phyloP scores from a whole-genome alignment of 2,329 filamentous ascomycete species.

The Penicillium sp. region DNA sequence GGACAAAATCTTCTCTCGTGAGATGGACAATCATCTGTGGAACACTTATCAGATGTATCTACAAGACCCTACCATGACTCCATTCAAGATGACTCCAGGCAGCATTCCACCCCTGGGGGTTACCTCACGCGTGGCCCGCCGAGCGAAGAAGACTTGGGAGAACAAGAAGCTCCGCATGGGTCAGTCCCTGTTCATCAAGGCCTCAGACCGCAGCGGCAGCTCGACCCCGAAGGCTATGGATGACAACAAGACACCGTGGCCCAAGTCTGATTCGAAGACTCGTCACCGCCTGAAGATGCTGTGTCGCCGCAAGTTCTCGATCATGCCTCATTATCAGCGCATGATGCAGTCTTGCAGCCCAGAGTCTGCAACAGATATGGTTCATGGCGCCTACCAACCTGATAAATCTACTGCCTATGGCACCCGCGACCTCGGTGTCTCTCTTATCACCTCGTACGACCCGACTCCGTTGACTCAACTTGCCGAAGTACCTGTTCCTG shows the following conservation, averaged over 20 bases:
- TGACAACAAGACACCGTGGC: constrained; percentile 48
- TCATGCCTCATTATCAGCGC: constrained; percentile 64
- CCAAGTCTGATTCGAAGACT: constrained; percentile 58
- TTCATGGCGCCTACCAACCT: constrained; percentile 10
- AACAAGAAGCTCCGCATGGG: constrained; percentile 40
- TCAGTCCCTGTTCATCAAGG: constrained; percentile 4
- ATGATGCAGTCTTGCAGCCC: constrained; percentile 61
- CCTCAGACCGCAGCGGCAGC: constrained; percentile 44
- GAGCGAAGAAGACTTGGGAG: constrained; percentile 62
- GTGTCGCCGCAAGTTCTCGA: constrained; percentile 61
- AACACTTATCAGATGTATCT: constrained; percentile 65
- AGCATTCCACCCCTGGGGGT: constrained; percentile 64
- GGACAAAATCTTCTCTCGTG: constrained; percentile 52
- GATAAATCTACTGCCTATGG: constrained; percentile 36
- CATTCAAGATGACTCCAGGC: constrained; percentile 66
- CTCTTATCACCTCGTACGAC: constrained; percentile 42
- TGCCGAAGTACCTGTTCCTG: constrained; percentile 28
- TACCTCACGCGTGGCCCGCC: constrained; percentile 61
- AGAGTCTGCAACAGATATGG: constrained; percentile 53
- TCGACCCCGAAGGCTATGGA: constrained; percentile 47
- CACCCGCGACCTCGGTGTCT: constrained; percentile 47
- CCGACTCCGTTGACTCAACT: constrained; percentile 39
- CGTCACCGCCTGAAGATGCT: constrained; percentile 59
- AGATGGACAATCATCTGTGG: constrained; percentile 67
- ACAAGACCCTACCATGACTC: constrained; percentile 65